These are phyloP conservation scores for Oryza officinalis DNA, from an alignment of 176 grass and related monocot genomes.

Conservation along the genomic window DNA sequence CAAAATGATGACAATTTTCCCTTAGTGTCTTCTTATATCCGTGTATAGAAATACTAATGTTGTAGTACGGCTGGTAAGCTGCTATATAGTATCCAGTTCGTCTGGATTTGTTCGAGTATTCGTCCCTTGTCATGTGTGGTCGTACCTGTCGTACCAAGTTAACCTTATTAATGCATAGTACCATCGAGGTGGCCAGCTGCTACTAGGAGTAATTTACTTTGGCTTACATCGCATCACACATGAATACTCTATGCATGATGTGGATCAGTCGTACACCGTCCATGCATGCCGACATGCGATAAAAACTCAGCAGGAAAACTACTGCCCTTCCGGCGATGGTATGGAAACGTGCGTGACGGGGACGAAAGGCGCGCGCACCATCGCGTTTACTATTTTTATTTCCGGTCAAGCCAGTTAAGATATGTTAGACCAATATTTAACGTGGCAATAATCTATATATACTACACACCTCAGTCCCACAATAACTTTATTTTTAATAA, in stretches of 20 bases:
- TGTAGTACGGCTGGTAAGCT: not conserved
- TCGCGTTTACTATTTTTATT: not conserved
- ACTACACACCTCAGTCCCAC: too few species aligned
- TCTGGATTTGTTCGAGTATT: not conserved
- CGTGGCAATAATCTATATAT: too few species aligned
- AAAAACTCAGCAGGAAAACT: not conserved
- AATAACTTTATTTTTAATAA: too few species aligned
- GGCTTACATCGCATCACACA: conserved; percentile 21
- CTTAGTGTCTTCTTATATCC: too few species aligned
- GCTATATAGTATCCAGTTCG: not conserved
- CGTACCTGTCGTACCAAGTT: conserved; percentile 14
- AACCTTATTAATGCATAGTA: conserved; percentile 12
- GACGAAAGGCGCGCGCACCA: not conserved
- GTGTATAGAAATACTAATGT: too few species aligned
- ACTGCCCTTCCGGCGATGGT: not conserved
- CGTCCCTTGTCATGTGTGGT: not conserved
- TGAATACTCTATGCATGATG: not conserved
- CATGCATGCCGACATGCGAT: conserved; percentile 41
- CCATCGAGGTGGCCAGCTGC: not conserved
- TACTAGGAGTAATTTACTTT: conserved; percentile 2
- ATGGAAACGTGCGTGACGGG: not conserved
- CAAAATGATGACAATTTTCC: too few species aligned
- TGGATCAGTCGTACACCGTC: not conserved
- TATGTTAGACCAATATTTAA: too few species aligned
- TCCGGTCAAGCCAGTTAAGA: too few species aligned